Conservation (phyloP, 163 green algal genomes). For the Prototheca wickerhamii region DNA sequence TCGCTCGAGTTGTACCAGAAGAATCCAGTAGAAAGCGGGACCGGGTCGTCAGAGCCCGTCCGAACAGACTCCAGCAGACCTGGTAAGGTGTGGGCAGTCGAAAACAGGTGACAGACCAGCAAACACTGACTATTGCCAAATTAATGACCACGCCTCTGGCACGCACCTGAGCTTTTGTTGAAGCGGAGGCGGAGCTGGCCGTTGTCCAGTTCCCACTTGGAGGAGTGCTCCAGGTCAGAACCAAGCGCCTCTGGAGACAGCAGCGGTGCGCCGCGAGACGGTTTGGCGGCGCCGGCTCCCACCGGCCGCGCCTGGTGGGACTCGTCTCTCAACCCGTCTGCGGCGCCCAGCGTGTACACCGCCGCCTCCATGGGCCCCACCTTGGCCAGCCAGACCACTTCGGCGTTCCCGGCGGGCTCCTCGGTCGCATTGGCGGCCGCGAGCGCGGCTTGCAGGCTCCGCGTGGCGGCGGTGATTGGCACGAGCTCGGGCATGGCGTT, state of each 20-base stretch:
- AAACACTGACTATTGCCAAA: too few relatives aligned
- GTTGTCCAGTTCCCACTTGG: neutral
- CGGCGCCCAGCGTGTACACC: too few relatives aligned
- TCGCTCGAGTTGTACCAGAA: slow-evolving; percentile 52
- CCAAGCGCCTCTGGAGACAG: too few relatives aligned
- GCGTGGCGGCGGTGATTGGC: slow-evolving; percentile 14
- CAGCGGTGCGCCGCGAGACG: too few relatives aligned
- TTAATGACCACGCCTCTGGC: too few relatives aligned
- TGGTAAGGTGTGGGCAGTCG: too few relatives aligned
- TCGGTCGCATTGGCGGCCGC: slow-evolving; percentile 1
- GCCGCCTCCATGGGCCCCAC: slow-evolving; percentile 54
- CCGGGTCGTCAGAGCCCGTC: neutral
- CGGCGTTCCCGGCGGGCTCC: slow-evolving; percentile 8
- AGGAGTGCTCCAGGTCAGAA: neutral
- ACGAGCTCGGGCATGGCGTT: slow-evolving; percentile 36
- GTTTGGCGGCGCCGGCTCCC: neutral
- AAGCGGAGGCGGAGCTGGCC: neutral
- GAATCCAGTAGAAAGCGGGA: slow-evolving; percentile 14
- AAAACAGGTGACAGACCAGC: too few relatives aligned
- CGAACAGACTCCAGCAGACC: slow-evolving; percentile 6
- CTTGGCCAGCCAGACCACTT: slow-evolving; percentile 48
- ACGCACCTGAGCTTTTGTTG: neutral
- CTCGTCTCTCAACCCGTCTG: neutral
- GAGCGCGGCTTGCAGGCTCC: slow-evolving; percentile 29
- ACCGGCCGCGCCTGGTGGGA: neutral